Evolutionary conservation across 257 asterid genomes (phyloP), one percentile per base, ranked within the genome.

Genomic region (Nicotiana otophora): DNA sequence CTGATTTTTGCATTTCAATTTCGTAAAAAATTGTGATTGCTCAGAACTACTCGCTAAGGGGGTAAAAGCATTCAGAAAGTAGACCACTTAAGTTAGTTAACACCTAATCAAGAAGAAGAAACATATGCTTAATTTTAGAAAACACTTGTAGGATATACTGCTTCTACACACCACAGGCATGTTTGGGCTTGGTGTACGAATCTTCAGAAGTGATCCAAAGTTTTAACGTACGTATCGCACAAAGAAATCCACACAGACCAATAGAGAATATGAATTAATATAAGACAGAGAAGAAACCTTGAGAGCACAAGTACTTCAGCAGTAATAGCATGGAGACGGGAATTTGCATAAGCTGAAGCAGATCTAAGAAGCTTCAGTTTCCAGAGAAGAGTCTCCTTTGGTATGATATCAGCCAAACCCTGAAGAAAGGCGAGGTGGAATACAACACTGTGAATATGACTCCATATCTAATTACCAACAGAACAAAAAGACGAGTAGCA

Each of bases 281-380:
- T 42, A 42, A 42, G 48, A 77, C 76, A 80, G 85, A 85, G 83
- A 80, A 64, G 51, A 82, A 63, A 96, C 99, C 99, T 91, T 57
- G 98, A 97, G 84, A 96, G 89, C 87, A 96, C 85, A 67, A 94
- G 97, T 61, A 96, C 97, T 93, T 96, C 97, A 48, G 99, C 99
- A 86, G 84, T 93, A 82, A 96, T 84, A 64, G 99, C 92, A 89
- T 93, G 99, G 79, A 96, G 97, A 68, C 98, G 99, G 70, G 99
- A 93, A 88, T 91, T 96, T 67, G 97, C 92, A 90, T 94, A 96
- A 72, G 93, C 89, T 81, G 98, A 94, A 48, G 92, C 98, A 23
- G 90, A 69, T 86, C 85, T 92, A 78, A 96, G 95, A 87, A 91
- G 91, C 92, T 96, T 94, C 87, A 94, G 82, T 87, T 90, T 96